phyloP scores from a whole-genome alignment of 2,329 filamentous ascomycete genomes.

The Colletotrichum sp. region DNA sequence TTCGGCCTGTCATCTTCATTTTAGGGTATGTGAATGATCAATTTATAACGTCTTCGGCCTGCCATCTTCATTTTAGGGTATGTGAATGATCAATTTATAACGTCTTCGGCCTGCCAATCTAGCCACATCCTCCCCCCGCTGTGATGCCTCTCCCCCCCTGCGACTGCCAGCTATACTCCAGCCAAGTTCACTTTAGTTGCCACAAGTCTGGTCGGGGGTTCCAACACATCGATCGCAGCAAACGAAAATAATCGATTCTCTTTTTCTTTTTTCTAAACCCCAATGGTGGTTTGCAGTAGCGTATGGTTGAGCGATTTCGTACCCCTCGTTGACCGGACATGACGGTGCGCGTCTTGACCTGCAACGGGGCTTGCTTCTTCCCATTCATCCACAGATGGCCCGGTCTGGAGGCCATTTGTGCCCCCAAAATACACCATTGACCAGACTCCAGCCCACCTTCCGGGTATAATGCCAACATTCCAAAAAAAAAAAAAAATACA shows the following conservation, averaged over 20 bases:
- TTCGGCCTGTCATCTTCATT: neutral
- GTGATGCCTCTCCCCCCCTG: neutral
- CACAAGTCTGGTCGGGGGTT: neutral
- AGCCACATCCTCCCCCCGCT: neutral
- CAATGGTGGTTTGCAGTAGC: neutral
- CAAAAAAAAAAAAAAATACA: neutral
- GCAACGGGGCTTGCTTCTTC: neutral
- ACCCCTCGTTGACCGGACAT: neutral
- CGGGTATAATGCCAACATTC: slow-evolving; percentile 15
- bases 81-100: neutral
- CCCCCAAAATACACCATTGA: neutral
- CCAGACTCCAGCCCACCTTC: slow-evolving; percentile 1
- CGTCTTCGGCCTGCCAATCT: neutral
- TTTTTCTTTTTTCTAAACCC: neutral
- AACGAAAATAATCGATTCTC: neutral
- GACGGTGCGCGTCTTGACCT: neutral
- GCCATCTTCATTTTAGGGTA: neutral
- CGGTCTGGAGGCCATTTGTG: neutral
- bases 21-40: neutral
- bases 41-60: neutral
- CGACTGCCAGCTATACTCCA: neutral
- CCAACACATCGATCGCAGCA: neutral
- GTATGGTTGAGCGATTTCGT: neutral
- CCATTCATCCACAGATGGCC: neutral
- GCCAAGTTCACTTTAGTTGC: neutral